Conservation (phyloP, 2,329 filamentous ascomycete genomes). For the Sarocladium oryzae region DNA sequence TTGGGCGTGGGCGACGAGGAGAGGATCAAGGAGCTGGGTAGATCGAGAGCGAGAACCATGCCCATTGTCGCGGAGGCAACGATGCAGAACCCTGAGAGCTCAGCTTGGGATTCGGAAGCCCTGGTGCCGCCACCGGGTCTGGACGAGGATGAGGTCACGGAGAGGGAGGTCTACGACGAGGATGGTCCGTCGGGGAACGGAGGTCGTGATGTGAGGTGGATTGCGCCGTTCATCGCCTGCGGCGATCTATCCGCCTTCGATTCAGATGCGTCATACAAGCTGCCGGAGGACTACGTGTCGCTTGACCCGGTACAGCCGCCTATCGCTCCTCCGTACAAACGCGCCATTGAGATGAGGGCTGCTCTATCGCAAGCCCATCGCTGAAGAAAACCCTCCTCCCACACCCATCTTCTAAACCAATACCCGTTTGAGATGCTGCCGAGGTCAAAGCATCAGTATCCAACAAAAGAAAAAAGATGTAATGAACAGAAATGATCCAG, state of each 20-base stretch:
- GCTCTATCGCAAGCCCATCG: constrained; percentile 25
- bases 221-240: constrained; percentile 94
- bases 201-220: constrained; percentile 55
- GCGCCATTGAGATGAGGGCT: constrained; percentile 67
- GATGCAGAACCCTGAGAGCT: constrained; percentile 39
- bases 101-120: constrained; percentile 33
- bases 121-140: constrained; percentile 7
- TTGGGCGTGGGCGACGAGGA: constrained; percentile 53
- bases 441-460: constrained; percentile 10
- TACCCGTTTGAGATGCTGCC: not conserved
- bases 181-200: constrained; percentile 16
- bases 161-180: constrained; percentile 45
- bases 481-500: not conserved
- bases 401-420: no score
- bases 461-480: constrained; percentile 10
- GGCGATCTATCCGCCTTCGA: constrained; percentile 93
- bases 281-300: constrained; percentile 80
- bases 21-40: constrained; percentile 44
- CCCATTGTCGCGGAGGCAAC: constrained; percentile 34
- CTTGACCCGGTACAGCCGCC: constrained; percentile 92
- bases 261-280: constrained; percentile 86
- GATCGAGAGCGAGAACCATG: constrained; percentile 31
- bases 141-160: constrained; percentile 30
- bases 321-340: constrained; percentile 91
- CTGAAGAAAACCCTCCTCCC: constrained; percentile 13